These are phyloP conservation scores for Cryptococcus jaspeensis DNA, from an alignment of 1,284 basidiomycete species.

Conservation along the genomic window DNA sequence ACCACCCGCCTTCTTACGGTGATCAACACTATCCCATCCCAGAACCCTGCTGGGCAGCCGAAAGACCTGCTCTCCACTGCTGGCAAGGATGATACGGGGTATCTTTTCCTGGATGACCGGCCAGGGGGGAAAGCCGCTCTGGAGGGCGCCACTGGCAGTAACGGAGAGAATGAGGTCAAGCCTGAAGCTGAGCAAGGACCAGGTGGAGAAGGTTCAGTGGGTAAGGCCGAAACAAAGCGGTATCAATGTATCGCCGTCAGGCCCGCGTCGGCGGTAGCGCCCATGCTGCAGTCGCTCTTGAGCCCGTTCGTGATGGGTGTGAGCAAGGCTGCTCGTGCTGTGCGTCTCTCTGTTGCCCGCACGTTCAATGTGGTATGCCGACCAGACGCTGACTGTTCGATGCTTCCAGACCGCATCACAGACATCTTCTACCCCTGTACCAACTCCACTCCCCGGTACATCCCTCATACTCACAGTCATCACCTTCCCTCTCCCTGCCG, in stretches of 20 bases:
- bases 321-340: slow-evolving; percentile 40
- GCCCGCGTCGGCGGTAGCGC: slow-evolving; percentile 31
- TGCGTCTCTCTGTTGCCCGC: slow-evolving; percentile 13
- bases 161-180: neutral
- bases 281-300: slow-evolving; percentile 41
- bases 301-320: slow-evolving; percentile 45
- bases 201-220: neutral
- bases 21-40: too few species aligned
- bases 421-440: slow-evolving; percentile 31
- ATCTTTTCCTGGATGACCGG: slow-evolving; percentile 42
- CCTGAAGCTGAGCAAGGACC: neutral
- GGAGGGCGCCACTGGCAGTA: neutral
- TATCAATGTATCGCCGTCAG: slow-evolving; percentile 36
- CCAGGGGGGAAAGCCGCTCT: slow-evolving; percentile 3
- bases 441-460: slow-evolving; percentile 37
- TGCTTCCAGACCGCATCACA: slow-evolving; percentile 27
- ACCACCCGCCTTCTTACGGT: too few species aligned
- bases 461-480: slow-evolving; percentile 30
- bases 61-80: neutral
- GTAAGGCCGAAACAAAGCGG: slow-evolving; percentile 1
- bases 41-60: neutral
- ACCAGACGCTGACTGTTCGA: neutral
- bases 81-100: slow-evolving; percentile 34
- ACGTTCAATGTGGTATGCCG: neutral
- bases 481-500: slow-evolving; percentile 27